Evolutionary conservation across 805 yeast genomes (phyloP).

Genomic region (Sugiyamaella smithiae): DNA sequence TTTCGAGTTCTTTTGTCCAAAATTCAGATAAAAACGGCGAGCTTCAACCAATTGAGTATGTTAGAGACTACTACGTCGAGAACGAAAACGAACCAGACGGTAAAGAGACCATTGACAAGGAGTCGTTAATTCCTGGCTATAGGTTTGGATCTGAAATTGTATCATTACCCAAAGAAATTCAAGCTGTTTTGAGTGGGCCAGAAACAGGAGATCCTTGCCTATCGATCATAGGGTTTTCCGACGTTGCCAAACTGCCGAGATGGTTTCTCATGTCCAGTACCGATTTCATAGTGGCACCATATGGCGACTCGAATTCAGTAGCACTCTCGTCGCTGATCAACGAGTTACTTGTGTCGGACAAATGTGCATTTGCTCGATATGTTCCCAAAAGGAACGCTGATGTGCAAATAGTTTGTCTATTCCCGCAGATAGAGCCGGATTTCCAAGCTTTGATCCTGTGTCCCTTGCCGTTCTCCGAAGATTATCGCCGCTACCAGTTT

Average conservation of each 20-base stretch:
- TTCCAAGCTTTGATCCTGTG: conserved; percentile 43
- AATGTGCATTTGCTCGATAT: conserved; percentile 59
- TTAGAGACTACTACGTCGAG: conserved; percentile 22
- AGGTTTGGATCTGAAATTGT: conserved; percentile 61
- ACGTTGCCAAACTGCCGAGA: conserved; percentile 48
- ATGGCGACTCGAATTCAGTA: conserved; percentile 32
- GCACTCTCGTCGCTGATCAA: conserved; percentile 50
- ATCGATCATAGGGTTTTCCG: conserved; percentile 62
- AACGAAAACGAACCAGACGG: conserved; percentile 24
- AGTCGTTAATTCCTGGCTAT: conserved; percentile 56
- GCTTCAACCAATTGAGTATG: conserved; percentile 10
- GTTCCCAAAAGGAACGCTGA: conserved; percentile 42
- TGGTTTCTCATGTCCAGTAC: conserved; percentile 62
- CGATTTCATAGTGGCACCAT: conserved; percentile 51
- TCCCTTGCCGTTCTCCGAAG: conserved; percentile 71
- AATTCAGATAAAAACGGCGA: conserved; percentile 3
- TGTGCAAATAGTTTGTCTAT: conserved; percentile 47
- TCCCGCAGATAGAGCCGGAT: conserved; percentile 43
- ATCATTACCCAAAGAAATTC: conserved; percentile 47
- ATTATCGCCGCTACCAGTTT: conserved; percentile 48
- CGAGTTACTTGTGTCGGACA: conserved; percentile 47
- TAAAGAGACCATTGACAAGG: conserved; percentile 36
- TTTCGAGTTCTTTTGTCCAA: conserved; percentile 13
- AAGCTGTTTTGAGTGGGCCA: conserved; percentile 34
- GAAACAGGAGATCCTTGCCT: conserved; percentile 48